Percentiles rank a stretch among this genome's conserved stretches.
phyloP scores from a whole-genome alignment of 108 stramenopile species.

The Cylindrotheca fusiformis region DNA sequence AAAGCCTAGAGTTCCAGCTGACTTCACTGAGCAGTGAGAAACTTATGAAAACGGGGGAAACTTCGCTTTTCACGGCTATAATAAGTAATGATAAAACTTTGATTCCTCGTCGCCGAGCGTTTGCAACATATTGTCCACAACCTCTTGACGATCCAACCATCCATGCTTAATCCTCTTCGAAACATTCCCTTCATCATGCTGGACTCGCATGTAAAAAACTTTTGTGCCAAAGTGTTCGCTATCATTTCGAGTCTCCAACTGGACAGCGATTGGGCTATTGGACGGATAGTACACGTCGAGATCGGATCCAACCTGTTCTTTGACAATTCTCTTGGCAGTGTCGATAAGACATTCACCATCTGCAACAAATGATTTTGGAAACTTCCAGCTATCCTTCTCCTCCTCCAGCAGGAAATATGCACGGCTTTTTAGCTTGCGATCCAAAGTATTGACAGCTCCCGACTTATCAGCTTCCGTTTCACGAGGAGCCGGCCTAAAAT shows the following conservation, averaged over 20 bases:
- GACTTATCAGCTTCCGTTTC: constrained; percentile 77
- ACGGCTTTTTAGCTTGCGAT: constrained; percentile 66
- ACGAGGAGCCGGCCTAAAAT: constrained; percentile 74
- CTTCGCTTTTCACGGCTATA: constrained; percentile 44
- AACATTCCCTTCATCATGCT: constrained; percentile 58
- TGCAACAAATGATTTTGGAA: constrained; percentile 50
- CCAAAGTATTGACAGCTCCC: constrained; percentile 60
- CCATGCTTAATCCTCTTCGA: constrained; percentile 50
- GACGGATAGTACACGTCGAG: constrained; percentile 64
- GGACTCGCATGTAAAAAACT: constrained; percentile 74
- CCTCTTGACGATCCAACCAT: constrained; percentile 75
- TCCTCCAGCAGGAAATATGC: constrained; percentile 62
- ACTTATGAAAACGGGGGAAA: too few relatives aligned
- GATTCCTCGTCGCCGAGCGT: constrained; percentile 50
- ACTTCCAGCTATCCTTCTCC: constrained; percentile 40
- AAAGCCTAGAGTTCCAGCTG: too few relatives aligned
- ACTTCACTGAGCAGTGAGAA: too few relatives aligned
- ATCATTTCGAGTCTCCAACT: constrained; percentile 38
- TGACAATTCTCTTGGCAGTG: constrained; percentile 46
- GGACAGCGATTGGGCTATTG: constrained; percentile 68
- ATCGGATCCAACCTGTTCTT: constrained; percentile 22
- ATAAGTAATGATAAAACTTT: constrained; percentile 77
- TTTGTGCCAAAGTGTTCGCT: constrained; percentile 65
- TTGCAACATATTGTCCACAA: constrained; percentile 48
- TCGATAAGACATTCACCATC: constrained; percentile 60